Evolutionary conservation across 2,329 filamentous ascomycete genomes (phyloP).

Genomic region (Hypoxylon sp.): DNA sequence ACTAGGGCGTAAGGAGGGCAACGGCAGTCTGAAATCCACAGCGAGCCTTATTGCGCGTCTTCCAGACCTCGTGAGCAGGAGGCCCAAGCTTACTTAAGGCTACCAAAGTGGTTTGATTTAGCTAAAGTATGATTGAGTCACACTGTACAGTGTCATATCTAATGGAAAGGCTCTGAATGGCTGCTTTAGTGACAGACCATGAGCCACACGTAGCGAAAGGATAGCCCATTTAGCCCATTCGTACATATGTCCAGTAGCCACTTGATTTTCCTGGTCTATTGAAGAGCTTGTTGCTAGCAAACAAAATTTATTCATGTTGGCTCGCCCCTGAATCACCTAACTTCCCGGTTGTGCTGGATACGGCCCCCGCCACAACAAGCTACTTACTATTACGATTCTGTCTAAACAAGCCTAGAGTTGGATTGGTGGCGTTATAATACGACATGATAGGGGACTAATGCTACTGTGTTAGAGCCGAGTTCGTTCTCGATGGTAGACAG

Average conservation of each 20-base stretch:
- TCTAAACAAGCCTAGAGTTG: neutral
- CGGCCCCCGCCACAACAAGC: neutral
- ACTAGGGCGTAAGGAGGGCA: neutral
- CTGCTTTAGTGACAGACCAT: neutral
- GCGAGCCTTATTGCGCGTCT: neutral
- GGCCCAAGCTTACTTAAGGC: neutral
- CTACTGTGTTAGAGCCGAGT: neutral
- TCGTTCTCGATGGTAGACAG: neutral
- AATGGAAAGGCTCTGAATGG: neutral
- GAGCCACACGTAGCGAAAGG: neutral
- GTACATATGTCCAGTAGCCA: neutral
- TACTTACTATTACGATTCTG: neutral
- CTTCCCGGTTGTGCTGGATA: neutral
- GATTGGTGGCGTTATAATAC: neutral
- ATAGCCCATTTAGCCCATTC: neutral
- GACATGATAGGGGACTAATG: neutral
- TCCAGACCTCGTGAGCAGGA: neutral
- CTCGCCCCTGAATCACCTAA: neutral
- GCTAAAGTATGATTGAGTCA: neutral
- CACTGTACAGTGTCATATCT: neutral
- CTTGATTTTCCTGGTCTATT: neutral
- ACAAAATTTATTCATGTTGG: neutral
- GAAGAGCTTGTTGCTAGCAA: neutral
- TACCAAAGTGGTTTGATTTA: neutral
- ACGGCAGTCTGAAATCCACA: neutral